phyloP scores from a whole-genome alignment of 495 filamentous ascomycete genomes.

The Apodospora peruviana region DNA sequence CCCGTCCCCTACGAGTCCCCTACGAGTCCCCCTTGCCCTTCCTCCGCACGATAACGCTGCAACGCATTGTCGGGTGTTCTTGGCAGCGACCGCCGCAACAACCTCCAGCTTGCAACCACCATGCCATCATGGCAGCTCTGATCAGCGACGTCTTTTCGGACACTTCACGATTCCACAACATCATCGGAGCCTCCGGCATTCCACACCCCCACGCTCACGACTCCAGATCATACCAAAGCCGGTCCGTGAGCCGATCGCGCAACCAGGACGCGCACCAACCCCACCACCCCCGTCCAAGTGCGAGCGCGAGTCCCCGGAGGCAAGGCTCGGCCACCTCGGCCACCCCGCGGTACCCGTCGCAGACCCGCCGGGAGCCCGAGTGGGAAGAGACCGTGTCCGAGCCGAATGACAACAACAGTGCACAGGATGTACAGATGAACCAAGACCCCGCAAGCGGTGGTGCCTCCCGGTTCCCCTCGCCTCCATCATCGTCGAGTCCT shows the following conservation, averaged over 20 bases:
- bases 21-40: background rate
- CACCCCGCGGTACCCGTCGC: conserved; percentile 8
- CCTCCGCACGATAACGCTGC: conserved; percentile 16
- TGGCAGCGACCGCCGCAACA: conserved; percentile 1
- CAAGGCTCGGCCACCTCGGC: conserved; percentile 20
- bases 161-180: conserved; percentile 39
- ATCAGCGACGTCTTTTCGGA: conserved; percentile 44
- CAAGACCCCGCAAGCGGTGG: conserved; percentile 23
- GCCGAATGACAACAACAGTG: background rate
- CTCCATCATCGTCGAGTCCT: conserved; percentile 40
- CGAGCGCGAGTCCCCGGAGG: conserved; percentile 23
- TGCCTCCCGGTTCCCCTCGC: conserved; percentile 41
- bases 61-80: conserved; percentile 4
- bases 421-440: conserved; percentile 12
- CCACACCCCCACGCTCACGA: conserved; percentile 35
- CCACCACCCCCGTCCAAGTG: conserved; percentile 18
- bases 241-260: conserved; percentile 33
- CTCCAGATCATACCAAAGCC: conserved; percentile 32
- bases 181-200: conserved; percentile 33
- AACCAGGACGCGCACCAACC: conserved; percentile 26
- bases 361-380: conserved; percentile 2
- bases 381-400: conserved; percentile 14
- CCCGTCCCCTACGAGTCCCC: too few relatives aligned
- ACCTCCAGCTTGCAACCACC: background rate
- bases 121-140: conserved; percentile 43